Conservation (phyloP, 78 protist genomes). For the Ministeria vibrans region DNA sequence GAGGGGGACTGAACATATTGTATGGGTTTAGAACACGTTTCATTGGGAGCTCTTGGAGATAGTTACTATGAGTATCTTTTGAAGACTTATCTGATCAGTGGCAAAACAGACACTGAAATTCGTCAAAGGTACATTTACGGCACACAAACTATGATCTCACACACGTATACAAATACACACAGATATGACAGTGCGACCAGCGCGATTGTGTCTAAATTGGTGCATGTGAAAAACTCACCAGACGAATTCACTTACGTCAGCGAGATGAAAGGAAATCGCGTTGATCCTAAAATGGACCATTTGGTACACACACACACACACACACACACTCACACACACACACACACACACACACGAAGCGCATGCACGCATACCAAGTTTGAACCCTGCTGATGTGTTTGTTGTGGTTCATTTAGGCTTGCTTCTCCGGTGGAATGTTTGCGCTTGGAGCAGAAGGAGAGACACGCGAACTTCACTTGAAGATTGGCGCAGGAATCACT, state of each 20-base stretch:
- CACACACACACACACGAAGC: no score
- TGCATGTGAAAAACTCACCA: neutral
- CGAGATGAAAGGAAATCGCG: neutral
- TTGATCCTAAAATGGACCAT: neutral
- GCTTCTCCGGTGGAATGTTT: neutral
- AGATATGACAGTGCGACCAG: no score
- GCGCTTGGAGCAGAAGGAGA: neutral
- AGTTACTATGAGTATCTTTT: constrained; percentile 55
- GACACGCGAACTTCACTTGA: neutral
- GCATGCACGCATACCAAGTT: no score
- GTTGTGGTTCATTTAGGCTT: neutral
- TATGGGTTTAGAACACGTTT: neutral
- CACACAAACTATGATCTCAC: no score
- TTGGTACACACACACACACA: neutral
- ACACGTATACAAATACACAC: no score
- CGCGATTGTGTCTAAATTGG: neutral
- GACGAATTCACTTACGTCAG: neutral
- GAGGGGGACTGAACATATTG: neutral
- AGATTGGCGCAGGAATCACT: neutral
- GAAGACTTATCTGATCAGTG: constrained; percentile 34
- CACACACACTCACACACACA: no score
- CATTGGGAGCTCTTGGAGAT: constrained; percentile 59
- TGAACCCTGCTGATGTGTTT: no score
- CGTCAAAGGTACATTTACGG: neutral
- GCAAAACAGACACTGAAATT: neutral